These are phyloP conservation scores for Heritiera littoralis DNA, from an alignment of 345 rosid species.

Conservation along the genomic window DNA sequence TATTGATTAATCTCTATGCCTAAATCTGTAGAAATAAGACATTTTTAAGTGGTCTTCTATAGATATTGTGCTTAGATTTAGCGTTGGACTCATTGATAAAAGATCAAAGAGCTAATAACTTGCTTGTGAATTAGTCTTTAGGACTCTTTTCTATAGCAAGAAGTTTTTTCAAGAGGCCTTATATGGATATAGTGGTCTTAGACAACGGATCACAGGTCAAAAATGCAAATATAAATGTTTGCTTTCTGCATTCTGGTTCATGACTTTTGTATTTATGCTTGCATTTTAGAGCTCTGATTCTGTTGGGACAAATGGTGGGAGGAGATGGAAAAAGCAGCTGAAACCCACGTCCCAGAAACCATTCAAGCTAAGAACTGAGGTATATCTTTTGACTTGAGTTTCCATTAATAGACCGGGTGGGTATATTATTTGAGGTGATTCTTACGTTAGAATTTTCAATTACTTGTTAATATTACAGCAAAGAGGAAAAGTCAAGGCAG, in stretches of 20 bases:
- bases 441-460: constrained; percentile 19
- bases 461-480: constrained; percentile 42
- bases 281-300: constrained; percentile 72
- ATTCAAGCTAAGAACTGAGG: constrained; percentile 91
- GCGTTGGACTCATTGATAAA: neutral
- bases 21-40: neutral
- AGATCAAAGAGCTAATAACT: neutral
- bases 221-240: neutral
- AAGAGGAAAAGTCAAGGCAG: constrained; percentile 87
- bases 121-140: no score
- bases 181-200: no score
- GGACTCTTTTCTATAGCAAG: no score
- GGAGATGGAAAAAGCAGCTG: constrained; percentile 61
- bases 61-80: neutral
- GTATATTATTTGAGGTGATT: neutral
- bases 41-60: neutral
- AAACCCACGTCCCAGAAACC: constrained; percentile 67
- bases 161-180: no score
- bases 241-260: neutral
- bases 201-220: neutral
- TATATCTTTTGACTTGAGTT: constrained; percentile 21
- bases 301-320: constrained; percentile 53
- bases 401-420: neutral
- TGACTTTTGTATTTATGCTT: constrained; percentile 15
- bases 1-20: neutral